phyloP scores from a whole-genome alignment of 2,329 filamentous ascomycete genomes.

The Chalaropsis ovoidea region DNA sequence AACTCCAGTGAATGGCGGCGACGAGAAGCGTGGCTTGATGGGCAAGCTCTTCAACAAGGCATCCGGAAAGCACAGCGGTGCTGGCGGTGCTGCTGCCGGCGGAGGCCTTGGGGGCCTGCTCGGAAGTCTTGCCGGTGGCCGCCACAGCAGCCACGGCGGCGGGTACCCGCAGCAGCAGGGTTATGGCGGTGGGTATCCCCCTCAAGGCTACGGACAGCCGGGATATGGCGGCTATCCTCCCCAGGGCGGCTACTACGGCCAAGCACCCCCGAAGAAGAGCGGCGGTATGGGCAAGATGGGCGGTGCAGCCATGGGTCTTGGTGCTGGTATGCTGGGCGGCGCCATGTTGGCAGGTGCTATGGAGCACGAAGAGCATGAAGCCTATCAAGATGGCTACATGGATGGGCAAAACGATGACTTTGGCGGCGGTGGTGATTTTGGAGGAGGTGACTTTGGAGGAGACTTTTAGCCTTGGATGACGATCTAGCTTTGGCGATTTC shows the following conservation, averaged over 20 bases:
- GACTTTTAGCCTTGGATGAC: conserved; percentile 33
- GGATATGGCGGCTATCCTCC: conserved; percentile 33
- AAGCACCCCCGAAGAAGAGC: conserved; percentile 37
- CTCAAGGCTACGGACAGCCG: conserved; percentile 31
- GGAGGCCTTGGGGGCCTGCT: conserved; percentile 28
- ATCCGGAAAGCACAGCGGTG: conserved; percentile 33
- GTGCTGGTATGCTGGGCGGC: conserved; percentile 72
- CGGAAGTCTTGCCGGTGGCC: conserved; percentile 15
- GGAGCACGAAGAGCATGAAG: conserved; percentile 49
- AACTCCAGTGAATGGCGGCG: conserved; percentile 27
- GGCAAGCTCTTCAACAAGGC: conserved; percentile 45
- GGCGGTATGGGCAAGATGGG: conserved; percentile 49
- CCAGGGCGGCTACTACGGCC: conserved; percentile 33
- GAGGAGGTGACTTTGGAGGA: conserved; percentile 31
- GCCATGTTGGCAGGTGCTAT: conserved; percentile 59
- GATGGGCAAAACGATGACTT: conserved; percentile 30
- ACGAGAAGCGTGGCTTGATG: conserved; percentile 40
- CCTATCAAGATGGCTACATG: conserved; percentile 41
- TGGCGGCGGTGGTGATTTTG: conserved; percentile 29
- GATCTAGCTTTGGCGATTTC: neutral
- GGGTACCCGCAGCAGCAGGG: conserved; percentile 31
- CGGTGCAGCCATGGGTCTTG: conserved; percentile 65
- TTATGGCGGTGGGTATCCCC: conserved; percentile 27
- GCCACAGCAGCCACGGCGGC: conserved; percentile 27
- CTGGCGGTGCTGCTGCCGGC: conserved; percentile 26